phyloP scores from a whole-genome alignment of 257 asterid genomes.

The Nicotiana tomentosiformis region DNA sequence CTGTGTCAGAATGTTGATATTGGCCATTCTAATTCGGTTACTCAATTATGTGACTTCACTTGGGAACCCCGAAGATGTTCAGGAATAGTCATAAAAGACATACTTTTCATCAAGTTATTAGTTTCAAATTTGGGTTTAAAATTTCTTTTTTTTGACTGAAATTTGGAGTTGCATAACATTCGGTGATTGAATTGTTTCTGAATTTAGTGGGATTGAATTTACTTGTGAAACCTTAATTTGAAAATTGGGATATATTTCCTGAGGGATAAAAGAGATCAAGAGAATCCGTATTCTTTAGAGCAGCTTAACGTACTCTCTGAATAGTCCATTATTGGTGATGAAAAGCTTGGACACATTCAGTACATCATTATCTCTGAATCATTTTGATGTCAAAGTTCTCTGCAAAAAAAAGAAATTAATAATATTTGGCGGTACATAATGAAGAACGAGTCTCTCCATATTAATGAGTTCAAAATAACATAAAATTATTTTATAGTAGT shows the following conservation, averaged over 20 bases:
- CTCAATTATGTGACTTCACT: too few species aligned
- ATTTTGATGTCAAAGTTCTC: too few species aligned
- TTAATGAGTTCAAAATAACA: too few species aligned
- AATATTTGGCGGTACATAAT: too few species aligned
- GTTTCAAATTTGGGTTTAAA: neutral
- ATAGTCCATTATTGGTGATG: slow-evolving; percentile 75
- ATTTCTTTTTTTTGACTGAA: neutral
- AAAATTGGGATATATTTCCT: slow-evolving; percentile 40
- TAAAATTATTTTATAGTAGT: too few species aligned
- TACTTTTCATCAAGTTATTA: too few species aligned
- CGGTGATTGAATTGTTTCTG: neutral
- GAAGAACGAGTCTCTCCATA: too few species aligned
- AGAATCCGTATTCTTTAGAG: slow-evolving; percentile 89
- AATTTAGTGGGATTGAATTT: neutral
- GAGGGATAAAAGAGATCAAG: slow-evolving; percentile 91
- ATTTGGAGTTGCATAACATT: neutral
- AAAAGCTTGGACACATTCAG: slow-evolving; percentile 74
- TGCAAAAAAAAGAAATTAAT: too few species aligned
- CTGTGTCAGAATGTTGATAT: too few species aligned
- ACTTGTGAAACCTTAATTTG: slow-evolving; percentile 46
- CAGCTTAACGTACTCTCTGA: slow-evolving; percentile 85
- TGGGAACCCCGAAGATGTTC: too few species aligned
- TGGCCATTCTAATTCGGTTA: too few species aligned
- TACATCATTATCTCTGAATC: neutral
- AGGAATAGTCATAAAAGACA: too few species aligned